Base-by-base conservation (phyloP, 306 rosid species). In the Biancaea sappan region DNA sequence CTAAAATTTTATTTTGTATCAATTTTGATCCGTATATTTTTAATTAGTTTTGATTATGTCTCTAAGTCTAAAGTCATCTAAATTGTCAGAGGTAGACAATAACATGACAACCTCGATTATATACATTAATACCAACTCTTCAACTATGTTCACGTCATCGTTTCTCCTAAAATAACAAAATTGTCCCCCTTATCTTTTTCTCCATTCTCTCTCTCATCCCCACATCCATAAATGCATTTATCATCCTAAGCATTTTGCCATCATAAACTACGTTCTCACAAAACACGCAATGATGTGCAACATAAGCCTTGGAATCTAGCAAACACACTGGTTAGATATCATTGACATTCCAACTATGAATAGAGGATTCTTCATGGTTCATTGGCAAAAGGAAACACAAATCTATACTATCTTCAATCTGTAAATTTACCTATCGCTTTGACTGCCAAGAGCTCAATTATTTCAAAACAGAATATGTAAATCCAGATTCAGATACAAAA, bases 351-450 rank as follows among this genome's bases (percentile, higher is more conserved):
- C 43, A 24, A 29, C 31, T 24, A 40, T 21, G 38, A 16, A 74
- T 40, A 32, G 68, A 62, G 22, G 19, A 54, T 47, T 47, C 68
- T 38, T 19, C 15, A 76, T 46, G 66, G 29, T 69, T 71, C 60
- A 22, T 32, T 34, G 24, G 69, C 31, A 5, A 10, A 77, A 56
- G 47, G 61, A 69, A 75, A 38, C 50, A 58, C 4, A 50, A 13
- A 26, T 2, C 22, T 71, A 68, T 1, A 35, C 29, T 47, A 47
- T n/a, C 22, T 2, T 58, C 78, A 58, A 11, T 58, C 22, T 32
- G 26, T 26, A 31, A 66, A 15, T 32, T 31, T 15, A 51, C 77
- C 57, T 59, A 34, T 35, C 43, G 60, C 10, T 26, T 4, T n/a
- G 5, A 65, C 51, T 28, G 32, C 62, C 51, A 62, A 38, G 58